phyloP scores from a whole-genome alignment of 805 yeast genomes.

The Hanseniaspora meyeri region DNA sequence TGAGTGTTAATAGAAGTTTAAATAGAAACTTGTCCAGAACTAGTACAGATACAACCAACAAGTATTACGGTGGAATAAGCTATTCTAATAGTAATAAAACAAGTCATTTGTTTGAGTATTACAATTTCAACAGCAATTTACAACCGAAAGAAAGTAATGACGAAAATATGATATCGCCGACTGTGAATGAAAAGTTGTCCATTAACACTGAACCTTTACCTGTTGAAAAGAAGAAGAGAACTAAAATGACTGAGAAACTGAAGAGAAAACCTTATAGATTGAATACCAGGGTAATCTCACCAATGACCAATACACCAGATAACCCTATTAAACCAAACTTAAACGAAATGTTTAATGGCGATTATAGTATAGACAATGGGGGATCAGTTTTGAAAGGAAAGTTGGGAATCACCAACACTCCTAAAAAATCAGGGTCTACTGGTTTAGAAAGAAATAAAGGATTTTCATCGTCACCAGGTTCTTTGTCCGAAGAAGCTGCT shows the following conservation, averaged over 20 bases:
- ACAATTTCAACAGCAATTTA: background rate
- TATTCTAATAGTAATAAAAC: conserved; percentile 7
- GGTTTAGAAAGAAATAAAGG: background rate
- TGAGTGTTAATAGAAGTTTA: conserved; percentile 3
- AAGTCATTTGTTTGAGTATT: conserved; percentile 2
- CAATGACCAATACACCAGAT: conserved; percentile 3
- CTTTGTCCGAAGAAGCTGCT: background rate
- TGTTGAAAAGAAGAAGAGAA: conserved; percentile 8
- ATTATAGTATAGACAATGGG: background rate
- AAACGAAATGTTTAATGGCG: background rate
- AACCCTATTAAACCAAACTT: background rate
- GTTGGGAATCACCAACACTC: background rate
- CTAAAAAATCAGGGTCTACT: background rate
- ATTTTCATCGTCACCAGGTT: background rate
- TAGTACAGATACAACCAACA: conserved; percentile 2
- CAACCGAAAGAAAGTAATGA: background rate
- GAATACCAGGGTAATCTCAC: conserved; percentile 11
- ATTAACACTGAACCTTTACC: background rate
- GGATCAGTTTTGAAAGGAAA: background rate
- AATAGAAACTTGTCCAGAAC: conserved; percentile 7
- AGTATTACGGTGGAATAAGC: conserved; percentile 5
- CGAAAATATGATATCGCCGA: background rate
- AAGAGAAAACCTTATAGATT: conserved; percentile 13
- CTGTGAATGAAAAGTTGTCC: background rate
- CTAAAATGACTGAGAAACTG: conserved; percentile 3